Evolutionary conservation across 169 alveolate species (phyloP).

Genomic region (Perkinsus chesapeaki): DNA sequence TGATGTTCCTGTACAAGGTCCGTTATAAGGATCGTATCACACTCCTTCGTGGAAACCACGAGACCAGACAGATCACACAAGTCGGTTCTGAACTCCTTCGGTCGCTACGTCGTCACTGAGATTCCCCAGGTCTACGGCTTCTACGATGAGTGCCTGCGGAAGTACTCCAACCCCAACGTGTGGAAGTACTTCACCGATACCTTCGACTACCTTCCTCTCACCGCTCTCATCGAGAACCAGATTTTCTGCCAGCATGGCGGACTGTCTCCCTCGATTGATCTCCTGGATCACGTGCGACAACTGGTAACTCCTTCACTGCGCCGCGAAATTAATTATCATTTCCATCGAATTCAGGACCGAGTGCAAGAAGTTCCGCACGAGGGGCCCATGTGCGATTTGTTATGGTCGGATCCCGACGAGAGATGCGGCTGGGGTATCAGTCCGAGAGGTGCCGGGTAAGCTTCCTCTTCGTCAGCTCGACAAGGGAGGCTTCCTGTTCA

Average conservation of each 20-base stretch:
- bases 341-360: constrained; percentile 38
- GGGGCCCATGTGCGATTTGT: constrained; percentile 96
- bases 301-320: constrained; percentile 39
- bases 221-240: constrained; percentile 87
- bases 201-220: constrained; percentile 89
- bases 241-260: constrained; percentile 97
- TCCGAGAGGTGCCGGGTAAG: constrained; percentile 97
- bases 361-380: constrained; percentile 91
- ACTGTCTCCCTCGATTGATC: constrained; percentile 83
- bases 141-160: constrained; percentile 93
- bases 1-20: constrained; percentile 82
- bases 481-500: neutral
- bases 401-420: constrained; percentile 97
- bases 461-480: neutral
- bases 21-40: constrained; percentile 81
- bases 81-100: neutral
- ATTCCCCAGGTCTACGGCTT: constrained; percentile 83
- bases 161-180: constrained; percentile 87
- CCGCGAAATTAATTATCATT: neutral
- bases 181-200: constrained; percentile 93
- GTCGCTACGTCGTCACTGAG: neutral
- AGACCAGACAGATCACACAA: constrained; percentile 87
- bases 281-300: constrained; percentile 83
- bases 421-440: constrained; percentile 85
- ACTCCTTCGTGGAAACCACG: constrained; percentile 92